Percentiles rank a stretch among this genome's conserved stretches.
phyloP scores from a whole-genome alignment of 73 alveolate genomes.

The Diophrys sp. region DNA sequence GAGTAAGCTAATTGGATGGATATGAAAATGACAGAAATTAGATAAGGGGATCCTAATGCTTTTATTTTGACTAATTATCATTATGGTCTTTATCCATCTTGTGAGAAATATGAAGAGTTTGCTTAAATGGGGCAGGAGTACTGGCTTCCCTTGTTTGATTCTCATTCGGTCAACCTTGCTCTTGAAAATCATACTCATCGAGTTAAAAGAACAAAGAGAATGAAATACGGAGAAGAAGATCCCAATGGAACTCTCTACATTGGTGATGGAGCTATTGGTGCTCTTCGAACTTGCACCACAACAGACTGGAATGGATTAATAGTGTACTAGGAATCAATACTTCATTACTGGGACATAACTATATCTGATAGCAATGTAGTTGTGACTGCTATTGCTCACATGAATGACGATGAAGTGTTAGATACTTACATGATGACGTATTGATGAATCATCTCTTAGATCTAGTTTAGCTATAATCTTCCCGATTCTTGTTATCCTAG shows the following conservation, averaged over 20 bases:
- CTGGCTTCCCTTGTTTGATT: conserved; percentile 67
- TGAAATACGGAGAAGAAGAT: conserved; percentile 27
- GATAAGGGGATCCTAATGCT: neutral
- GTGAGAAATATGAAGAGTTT: conserved; percentile 10
- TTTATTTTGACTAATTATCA: conserved; percentile 43
- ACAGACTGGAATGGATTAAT: neutral
- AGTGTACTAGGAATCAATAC: neutral
- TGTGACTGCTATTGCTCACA: neutral
- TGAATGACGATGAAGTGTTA: neutral
- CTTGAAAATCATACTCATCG: conserved; percentile 65
- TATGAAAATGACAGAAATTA: conserved; percentile 4
- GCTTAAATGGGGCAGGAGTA: conserved; percentile 3
- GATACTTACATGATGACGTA: no score
- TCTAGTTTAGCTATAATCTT: no score
- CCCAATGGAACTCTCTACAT: conserved; percentile 54
- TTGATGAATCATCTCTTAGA: no score
- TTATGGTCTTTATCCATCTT: conserved; percentile 53
- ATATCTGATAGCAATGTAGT: neutral
- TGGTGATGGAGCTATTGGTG: conserved; percentile 51
- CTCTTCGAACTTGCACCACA: neutral
- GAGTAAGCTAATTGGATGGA: conserved; percentile 45
- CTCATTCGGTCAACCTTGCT: conserved; percentile 29
- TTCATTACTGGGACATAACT: neutral
- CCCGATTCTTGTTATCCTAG: no score
- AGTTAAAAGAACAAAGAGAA: conserved; percentile 51